These are phyloP conservation scores for Chalciporus pseudorubinellus DNA, from an alignment of 768 basidiomycete genomes.

Conservation along the genomic window DNA sequence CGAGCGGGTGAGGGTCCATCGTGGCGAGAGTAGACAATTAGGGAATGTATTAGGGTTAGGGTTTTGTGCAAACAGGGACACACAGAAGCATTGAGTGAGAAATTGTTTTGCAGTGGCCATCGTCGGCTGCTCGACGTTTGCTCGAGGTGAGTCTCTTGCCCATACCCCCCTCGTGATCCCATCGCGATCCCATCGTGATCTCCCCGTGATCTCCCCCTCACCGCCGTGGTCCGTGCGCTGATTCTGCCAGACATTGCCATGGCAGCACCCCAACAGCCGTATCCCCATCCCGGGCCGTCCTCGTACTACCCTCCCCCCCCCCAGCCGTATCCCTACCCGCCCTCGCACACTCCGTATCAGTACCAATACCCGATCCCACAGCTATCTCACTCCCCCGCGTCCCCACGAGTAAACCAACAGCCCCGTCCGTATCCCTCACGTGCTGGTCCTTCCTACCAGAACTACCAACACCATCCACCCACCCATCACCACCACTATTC, in stretches of 20 bases:
- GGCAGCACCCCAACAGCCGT: conserved; percentile 25
- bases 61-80: conserved; percentile 16
- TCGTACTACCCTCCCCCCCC: conserved; percentile 27
- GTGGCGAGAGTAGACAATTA: neutral
- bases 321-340: conserved; percentile 37
- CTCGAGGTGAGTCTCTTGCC: too few species aligned
- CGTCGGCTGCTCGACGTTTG: too few species aligned
- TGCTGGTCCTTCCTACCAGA: conserved; percentile 38
- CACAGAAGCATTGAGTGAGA: conserved; percentile 20
- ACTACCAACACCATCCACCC: conserved; percentile 30
- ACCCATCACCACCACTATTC: conserved; percentile 35
- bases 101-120: too few species aligned
- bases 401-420: conserved; percentile 35
- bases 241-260: conserved; percentile 12
- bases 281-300: conserved; percentile 28
- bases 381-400: conserved; percentile 36
- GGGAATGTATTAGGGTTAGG: conserved; percentile 17
- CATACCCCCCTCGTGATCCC: too few species aligned
- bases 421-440: conserved; percentile 38
- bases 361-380: conserved; percentile 42
- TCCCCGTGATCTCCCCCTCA: too few species aligned
- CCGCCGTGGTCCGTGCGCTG: too few species aligned
- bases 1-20: conserved; percentile 42
- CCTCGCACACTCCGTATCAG: conserved; percentile 31
- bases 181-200: too few species aligned